phyloP scores from a whole-genome alignment of 345 rosid species.

The Geranium rotundifolium region DNA sequence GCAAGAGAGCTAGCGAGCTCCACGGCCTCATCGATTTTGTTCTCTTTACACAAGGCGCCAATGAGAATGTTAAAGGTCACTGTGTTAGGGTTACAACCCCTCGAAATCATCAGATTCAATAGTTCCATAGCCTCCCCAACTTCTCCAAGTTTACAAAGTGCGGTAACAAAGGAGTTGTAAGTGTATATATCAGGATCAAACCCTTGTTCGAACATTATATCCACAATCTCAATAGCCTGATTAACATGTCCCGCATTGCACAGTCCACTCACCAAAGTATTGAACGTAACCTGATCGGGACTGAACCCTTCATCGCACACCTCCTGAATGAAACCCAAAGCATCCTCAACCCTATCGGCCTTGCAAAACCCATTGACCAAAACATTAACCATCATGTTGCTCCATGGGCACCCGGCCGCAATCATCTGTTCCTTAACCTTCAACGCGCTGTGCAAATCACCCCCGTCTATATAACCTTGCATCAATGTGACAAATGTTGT shows the following conservation, averaged over 20 bases:
- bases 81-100: conserved; percentile 77
- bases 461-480: conserved; percentile 82
- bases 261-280: conserved; percentile 73
- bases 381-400: conserved; percentile 66
- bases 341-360: conserved; percentile 61
- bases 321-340: conserved; percentile 52
- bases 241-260: conserved; percentile 69
- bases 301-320: conserved; percentile 53
- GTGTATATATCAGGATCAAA: conserved; percentile 75
- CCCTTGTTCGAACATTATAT: conserved; percentile 79
- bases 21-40: conserved; percentile 65
- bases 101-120: conserved; percentile 62
- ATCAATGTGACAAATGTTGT: conserved; percentile 74
- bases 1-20: conserved; percentile 57
- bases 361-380: conserved; percentile 80
- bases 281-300: conserved; percentile 73
- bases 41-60: conserved; percentile 71
- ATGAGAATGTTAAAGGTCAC: conserved; percentile 89
- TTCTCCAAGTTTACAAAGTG: conserved; percentile 71
- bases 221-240: conserved; percentile 74
- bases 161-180: conserved; percentile 70
- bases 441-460: conserved; percentile 64
- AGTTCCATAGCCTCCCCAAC: conserved; percentile 69
- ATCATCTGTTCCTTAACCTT: conserved; percentile 57
- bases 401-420: conserved; percentile 37